Evolutionary conservation across 176 grass and related monocot species (phyloP).

Genomic region (Otatea glauca): DNA sequence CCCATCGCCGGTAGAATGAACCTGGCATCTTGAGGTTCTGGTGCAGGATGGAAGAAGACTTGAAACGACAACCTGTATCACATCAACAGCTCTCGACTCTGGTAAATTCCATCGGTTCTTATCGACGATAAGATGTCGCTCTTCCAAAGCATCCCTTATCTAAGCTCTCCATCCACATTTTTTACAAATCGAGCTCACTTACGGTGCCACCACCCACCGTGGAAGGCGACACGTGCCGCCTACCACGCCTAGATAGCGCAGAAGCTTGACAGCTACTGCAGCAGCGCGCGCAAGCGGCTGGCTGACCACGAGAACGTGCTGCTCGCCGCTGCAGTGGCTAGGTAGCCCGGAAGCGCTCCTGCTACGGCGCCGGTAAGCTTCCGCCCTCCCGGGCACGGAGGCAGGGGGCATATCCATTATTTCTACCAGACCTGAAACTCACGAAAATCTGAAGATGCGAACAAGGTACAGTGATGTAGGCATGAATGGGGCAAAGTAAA

Average conservation of each 20-base stretch:
- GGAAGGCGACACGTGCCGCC: too few species aligned
- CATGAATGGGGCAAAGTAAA: not conserved
- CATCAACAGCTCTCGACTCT: conserved; percentile 23
- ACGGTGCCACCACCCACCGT: too few species aligned
- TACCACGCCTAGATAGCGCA: too few species aligned
- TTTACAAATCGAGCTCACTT: too few species aligned
- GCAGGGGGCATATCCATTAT: not conserved
- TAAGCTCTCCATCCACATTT: too few species aligned
- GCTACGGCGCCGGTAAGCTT: too few species aligned
- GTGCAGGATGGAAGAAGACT: conserved; percentile 5
- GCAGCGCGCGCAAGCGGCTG: too few species aligned
- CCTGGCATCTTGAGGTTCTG: not conserved
- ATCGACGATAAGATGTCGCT: conserved; percentile 4
- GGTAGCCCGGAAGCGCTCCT: too few species aligned
- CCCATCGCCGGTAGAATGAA: not conserved
- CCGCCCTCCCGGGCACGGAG: too few species aligned
- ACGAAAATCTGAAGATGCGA: not conserved
- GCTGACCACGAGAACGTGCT: too few species aligned
- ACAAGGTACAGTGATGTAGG: not conserved
- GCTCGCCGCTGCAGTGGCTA: too few species aligned
- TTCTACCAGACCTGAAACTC: not conserved
- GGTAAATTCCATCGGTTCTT: not conserved
- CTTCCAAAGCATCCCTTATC: not conserved
- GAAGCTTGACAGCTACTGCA: too few species aligned
- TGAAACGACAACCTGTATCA: not conserved